Evolutionary conservation across 805 yeast genomes (phyloP).

Genomic region (Candida loeiensis): DNA sequence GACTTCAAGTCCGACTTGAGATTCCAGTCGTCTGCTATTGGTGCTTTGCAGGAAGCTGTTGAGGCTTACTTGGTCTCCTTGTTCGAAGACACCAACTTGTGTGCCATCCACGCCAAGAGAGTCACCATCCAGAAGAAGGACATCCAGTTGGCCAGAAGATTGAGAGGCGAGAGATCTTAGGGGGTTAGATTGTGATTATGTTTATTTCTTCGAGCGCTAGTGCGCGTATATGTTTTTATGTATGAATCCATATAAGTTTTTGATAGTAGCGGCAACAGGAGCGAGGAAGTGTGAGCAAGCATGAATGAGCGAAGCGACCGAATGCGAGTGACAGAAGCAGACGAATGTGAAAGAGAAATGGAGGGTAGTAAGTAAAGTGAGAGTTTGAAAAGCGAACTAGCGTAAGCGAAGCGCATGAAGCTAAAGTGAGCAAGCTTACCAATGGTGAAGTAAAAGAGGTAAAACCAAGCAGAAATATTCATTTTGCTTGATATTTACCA

Average conservation of each 20-base stretch:
- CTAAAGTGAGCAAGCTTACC: too few relatives aligned
- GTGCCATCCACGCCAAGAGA: slow-evolving; percentile 49
- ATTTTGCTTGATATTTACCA: too few relatives aligned
- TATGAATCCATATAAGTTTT: neutral
- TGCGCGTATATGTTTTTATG: neutral
- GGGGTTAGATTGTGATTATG: slow-evolving; percentile 1
- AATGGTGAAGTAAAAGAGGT: too few relatives aligned
- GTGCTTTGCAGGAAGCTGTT: slow-evolving; percentile 47
- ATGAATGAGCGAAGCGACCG: too few relatives aligned
- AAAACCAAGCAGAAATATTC: too few relatives aligned
- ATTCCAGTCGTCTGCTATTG: slow-evolving; percentile 46
- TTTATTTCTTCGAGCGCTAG: slow-evolving; percentile 6
- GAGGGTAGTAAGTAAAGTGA: too few relatives aligned
- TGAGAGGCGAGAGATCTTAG: slow-evolving; percentile 47
- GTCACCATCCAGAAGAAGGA: slow-evolving; percentile 48
- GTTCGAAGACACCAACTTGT: slow-evolving; percentile 47
- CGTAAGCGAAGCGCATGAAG: too few relatives aligned
- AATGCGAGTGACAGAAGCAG: too few relatives aligned
- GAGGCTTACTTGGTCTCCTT: slow-evolving; percentile 47
- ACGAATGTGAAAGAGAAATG: too few relatives aligned
- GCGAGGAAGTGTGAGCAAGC: too few relatives aligned
- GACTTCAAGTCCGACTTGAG: slow-evolving; percentile 47
- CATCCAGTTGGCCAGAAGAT: slow-evolving; percentile 47
- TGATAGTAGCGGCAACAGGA: too few relatives aligned
- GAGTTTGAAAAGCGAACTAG: too few relatives aligned